Evolutionary conservation across 331 rosid genomes (phyloP).

Genomic region (Pyracantha coccinea): DNA sequence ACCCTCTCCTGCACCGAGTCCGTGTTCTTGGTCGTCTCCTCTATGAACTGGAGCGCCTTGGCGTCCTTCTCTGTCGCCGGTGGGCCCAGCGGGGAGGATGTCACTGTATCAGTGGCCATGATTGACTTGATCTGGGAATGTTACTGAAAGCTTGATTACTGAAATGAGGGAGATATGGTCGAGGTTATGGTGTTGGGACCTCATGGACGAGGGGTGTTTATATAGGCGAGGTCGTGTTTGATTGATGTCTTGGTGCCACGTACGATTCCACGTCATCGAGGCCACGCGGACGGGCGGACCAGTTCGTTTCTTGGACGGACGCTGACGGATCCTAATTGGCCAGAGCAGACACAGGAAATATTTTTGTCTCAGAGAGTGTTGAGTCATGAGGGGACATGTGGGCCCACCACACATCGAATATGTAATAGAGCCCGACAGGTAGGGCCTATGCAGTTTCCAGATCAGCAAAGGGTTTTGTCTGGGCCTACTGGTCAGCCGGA

Average conservation of each 20-base stretch:
- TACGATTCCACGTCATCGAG: neutral
- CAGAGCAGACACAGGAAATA: slow-evolving; percentile 2
- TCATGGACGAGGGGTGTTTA: neutral
- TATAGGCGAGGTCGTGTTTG: neutral
- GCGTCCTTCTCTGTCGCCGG: slow-evolving; percentile 32
- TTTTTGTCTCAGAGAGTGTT: neutral
- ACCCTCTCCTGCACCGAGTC: slow-evolving; percentile 46
- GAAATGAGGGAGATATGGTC: neutral
- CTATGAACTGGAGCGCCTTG: slow-evolving; percentile 52
- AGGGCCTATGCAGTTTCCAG: slow-evolving; percentile 33
- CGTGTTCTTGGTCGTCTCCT: slow-evolving; percentile 51
- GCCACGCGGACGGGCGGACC: slow-evolving; percentile 9
- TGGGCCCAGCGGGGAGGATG: slow-evolving; percentile 23
- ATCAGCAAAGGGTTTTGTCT: slow-evolving; percentile 14
- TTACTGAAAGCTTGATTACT: neutral
- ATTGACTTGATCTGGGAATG: neutral
- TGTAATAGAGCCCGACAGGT: slow-evolving; percentile 28
- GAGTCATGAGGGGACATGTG: slow-evolving; percentile 28
- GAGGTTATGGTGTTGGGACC: neutral
- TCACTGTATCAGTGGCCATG: slow-evolving; percentile 49
- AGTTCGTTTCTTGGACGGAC: slow-evolving; percentile 25
- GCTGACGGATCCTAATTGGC: slow-evolving; percentile 1
- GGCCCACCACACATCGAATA: slow-evolving; percentile 37
- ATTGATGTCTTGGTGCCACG: neutral
- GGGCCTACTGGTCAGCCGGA: slow-evolving; percentile 28